Conservation (phyloP, 1,284 basidiomycete species). For the Fistulina hepatica region DNA sequence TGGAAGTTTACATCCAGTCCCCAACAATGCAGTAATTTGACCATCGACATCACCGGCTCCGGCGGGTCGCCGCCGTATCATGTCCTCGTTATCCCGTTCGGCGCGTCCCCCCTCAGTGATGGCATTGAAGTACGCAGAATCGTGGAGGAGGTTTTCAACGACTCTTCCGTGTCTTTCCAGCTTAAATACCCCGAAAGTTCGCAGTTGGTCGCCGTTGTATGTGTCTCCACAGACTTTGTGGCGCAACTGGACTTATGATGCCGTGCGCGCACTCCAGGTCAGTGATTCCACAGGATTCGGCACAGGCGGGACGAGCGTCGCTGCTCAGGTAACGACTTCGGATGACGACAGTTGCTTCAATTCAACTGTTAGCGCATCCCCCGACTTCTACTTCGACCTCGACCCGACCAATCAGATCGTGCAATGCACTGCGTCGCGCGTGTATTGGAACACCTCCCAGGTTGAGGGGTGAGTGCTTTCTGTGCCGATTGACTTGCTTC, state of each 20-base stretch:
- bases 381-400: slow-evolving; percentile 50
- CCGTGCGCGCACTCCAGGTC: slow-evolving; percentile 33
- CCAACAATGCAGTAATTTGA: slow-evolving; percentile 52
- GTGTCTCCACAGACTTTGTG: slow-evolving; percentile 24
- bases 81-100: slow-evolving; percentile 54
- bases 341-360: slow-evolving; percentile 53
- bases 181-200: slow-evolving; percentile 57
- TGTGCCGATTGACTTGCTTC: background rate
- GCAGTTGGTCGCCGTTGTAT: slow-evolving; percentile 64
- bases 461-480: background rate
- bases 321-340: slow-evolving; percentile 42
- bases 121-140: slow-evolving; percentile 56
- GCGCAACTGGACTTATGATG: background rate
- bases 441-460: slow-evolving; percentile 43
- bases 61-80: slow-evolving; percentile 53
- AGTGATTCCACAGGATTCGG: slow-evolving; percentile 62
- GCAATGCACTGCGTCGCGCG: slow-evolving; percentile 46
- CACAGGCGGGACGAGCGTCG: slow-evolving; percentile 61
- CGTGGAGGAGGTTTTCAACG: slow-evolving; percentile 38
- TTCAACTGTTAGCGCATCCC: slow-evolving; percentile 33
- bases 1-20: slow-evolving; percentile 50
- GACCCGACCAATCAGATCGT: slow-evolving; percentile 48
- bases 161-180: slow-evolving; percentile 37
- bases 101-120: slow-evolving; percentile 46
- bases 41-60: slow-evolving; percentile 40